A percentile compares a stretch with the other conserved stretches of the same genome.
Conservation (phyloP, 129 eudicot species). For the Centella asiatica region DNA sequence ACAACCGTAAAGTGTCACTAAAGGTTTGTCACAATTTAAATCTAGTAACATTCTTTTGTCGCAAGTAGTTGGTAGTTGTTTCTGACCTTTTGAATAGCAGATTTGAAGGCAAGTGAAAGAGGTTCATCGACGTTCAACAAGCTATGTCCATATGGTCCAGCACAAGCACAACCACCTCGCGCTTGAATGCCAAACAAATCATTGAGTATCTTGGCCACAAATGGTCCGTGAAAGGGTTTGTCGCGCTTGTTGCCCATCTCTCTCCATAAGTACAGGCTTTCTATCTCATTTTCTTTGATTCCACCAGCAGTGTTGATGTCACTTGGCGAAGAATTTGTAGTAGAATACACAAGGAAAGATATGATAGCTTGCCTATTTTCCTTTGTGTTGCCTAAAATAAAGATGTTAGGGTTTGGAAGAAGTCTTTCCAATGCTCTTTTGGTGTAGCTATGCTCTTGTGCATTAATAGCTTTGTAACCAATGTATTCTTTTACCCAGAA, state of each 20-base stretch:
- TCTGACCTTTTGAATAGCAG: constrained; percentile 46
- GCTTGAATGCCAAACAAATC: constrained; percentile 93
- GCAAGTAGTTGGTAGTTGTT: no score
- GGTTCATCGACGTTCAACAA: constrained; percentile 46
- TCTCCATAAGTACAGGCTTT: constrained; percentile 15
- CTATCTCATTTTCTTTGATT: not conserved
- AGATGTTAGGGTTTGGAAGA: constrained; percentile 28
- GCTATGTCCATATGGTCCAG: constrained; percentile 76
- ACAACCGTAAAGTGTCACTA: no score
- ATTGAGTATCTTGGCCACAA: constrained; percentile 72
- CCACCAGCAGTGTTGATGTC: not conserved
- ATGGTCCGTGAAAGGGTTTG: constrained; percentile 69
- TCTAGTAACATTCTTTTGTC: no score
- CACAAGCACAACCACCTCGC: constrained; percentile 95
- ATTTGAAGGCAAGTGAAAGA: constrained; percentile 47
- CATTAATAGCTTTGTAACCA: constrained; percentile 34
- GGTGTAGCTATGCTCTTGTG: constrained; percentile 33
- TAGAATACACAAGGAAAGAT: constrained; percentile 53
- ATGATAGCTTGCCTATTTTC: constrained; percentile 45
- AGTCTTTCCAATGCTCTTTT: constrained; percentile 51
- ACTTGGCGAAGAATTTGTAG: constrained; percentile 6
- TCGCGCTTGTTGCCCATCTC: constrained; percentile 25
- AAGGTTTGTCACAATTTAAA: no score
- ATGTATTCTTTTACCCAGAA: constrained; percentile 73
- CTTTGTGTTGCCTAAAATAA: constrained; percentile 49